Percentiles rank a stretch among this genome's conserved stretches.
Evolutionary conservation across 352 stramenopile genomes (phyloP).

Genomic region (Globisporangium nunn): DNA sequence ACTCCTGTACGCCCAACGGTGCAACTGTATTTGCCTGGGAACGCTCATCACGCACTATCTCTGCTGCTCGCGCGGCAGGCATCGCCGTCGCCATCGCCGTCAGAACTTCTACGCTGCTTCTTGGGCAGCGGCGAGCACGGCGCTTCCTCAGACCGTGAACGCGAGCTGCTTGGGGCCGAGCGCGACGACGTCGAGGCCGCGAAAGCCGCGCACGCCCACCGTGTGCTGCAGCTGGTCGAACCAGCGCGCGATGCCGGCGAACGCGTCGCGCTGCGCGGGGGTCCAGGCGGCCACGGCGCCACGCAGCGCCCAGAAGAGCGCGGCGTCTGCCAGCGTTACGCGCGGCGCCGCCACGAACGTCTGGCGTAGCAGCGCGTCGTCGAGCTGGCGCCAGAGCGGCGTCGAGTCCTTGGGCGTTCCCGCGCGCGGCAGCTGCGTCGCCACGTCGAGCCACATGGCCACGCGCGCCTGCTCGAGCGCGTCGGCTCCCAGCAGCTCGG

Average conservation of each 20-base stretch:
- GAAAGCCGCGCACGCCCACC: constrained; percentile 75
- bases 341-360: constrained; percentile 67
- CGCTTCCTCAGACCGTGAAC: constrained; percentile 52
- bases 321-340: constrained; percentile 70
- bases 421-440: constrained; percentile 29
- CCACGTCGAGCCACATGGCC: constrained; percentile 74
- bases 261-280: constrained; percentile 34
- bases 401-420: constrained; percentile 22
- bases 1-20: neutral
- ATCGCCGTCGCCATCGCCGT: neutral
- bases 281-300: constrained; percentile 29
- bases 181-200: constrained; percentile 55
- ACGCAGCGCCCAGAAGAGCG: constrained; percentile 67
- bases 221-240: constrained; percentile 86
- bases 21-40: too few species aligned
- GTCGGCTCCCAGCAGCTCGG: constrained; percentile 48
- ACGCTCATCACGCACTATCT: too few species aligned
- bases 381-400: constrained; percentile 58
- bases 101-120: neutral
- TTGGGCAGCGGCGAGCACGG: constrained; percentile 2
- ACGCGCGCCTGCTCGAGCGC: constrained; percentile 68
- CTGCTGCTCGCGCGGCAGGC: too few species aligned
- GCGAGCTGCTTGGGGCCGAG: constrained; percentile 39
- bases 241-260: constrained; percentile 64
- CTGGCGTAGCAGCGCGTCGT: constrained; percentile 40